Base-by-base conservation (phyloP, 2,329 filamentous ascomycete species). In the Aspergillus ochraceoroseus region DNA sequence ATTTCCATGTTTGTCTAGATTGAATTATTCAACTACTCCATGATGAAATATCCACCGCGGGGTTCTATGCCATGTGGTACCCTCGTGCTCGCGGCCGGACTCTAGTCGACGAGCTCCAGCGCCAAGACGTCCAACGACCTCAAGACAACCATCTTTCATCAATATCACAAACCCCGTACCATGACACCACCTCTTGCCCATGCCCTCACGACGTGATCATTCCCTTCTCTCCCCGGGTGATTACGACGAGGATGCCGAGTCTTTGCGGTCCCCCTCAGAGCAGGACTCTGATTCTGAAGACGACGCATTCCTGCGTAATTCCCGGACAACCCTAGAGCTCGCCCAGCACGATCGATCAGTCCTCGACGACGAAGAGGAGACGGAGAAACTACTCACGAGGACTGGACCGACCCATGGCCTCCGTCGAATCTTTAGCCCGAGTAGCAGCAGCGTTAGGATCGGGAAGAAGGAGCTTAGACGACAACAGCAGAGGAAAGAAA, bases 251-350 rank as follows among this genome's bases (percentile, higher is more conserved):
- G 83, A 87, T 62, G 80, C 79, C 38, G 68, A 76, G 8, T 85
- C 82, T 5, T 66, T 86, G 28, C 76, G 80, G 54, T 80, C 74
- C 54, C 58, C 65, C 2, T 70, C 66, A 30, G 82, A 85, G 56
- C 82, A 86, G 60, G 83, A 87, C 57, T 83, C 79, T 42, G 83
- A 87, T 58, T 85, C 80, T 64, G 83, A 87, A 51, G 83, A 87
- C 61, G 82, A 87, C 60, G 72, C 85, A 55, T 71, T 85, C 38
- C 68, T 84, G 47, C 70, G 74, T 43, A 76, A 75, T 6, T 80
- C 80, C 22, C 76, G 83, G 32, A 85, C 80, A 49, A 85, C 81
- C 56, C 70, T 76, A 40, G 84, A 88, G 60, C 71, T 87, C 41
- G 76, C 79, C 25, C 76, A 78, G 23, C 79, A 84, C 62, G 84